Conservation (phyloP, 2,329 filamentous ascomycete genomes). For the Lachnellula cervina region DNA sequence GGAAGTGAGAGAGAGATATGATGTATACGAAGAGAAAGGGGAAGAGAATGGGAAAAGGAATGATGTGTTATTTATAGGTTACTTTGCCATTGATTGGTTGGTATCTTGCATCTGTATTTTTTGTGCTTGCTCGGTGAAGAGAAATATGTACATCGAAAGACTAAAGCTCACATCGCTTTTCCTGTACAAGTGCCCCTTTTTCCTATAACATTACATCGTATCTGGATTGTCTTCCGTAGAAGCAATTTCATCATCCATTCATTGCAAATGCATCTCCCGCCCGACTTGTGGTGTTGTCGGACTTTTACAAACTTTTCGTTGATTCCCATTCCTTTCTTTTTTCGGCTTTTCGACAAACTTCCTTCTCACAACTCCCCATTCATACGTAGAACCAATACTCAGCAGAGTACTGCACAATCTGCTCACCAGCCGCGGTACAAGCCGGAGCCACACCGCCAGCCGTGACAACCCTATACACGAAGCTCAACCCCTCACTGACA, state of each 20-base stretch:
- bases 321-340: too few species aligned
- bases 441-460: conserved; percentile 22
- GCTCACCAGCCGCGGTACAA: conserved; percentile 15
- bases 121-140: neutral
- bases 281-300: neutral
- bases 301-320: too few species aligned
- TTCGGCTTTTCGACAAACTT: too few species aligned
- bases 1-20: neutral
- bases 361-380: neutral
- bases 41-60: neutral
- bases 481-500: conserved; percentile 15
- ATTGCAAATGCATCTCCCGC: neutral
- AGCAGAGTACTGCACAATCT: conserved; percentile 25
- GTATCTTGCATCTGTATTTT: neutral
- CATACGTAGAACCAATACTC: conserved; percentile 28
- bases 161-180: neutral
- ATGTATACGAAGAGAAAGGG: too few species aligned
- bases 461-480: conserved; percentile 30
- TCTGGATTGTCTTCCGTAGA: too few species aligned
- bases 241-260: neutral
- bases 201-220: neutral
- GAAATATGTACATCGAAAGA: neutral
- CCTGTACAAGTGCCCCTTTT: neutral
- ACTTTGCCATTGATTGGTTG: too few species aligned
- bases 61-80: neutral